Base-by-base conservation (phyloP, 345 rosid genomes). In the Gossypium bickii region DNA sequence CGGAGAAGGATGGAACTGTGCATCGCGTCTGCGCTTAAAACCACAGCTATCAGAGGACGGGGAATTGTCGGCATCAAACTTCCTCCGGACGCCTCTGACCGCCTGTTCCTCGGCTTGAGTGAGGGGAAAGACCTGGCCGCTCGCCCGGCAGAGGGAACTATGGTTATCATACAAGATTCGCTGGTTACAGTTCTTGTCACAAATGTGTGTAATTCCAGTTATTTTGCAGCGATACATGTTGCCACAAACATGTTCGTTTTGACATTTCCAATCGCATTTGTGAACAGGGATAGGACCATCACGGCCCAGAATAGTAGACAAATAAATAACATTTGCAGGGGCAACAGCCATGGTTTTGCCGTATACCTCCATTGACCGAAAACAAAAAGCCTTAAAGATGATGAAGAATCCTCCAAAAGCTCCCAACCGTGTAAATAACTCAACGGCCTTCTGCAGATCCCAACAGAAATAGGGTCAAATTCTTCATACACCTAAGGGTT, bases 171-270 rank as follows among this genome's bases (percentile, higher is more conserved):
- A 95, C 85, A 95, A 80, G 81, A 95, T 95, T 83, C 98, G 62
- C 96, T 93, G 99, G 87, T 95, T 80, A 86, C 99, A 95, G 79
- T 95, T 93, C 94, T 93, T 93, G 97, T 95, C 99, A 80, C 99
- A 95, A 83, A 95, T 91, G 85, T 95, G 98, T 70, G 97, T 91
- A 53, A 91, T 81, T 17, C 93, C 96, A 27, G 98, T 95, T 84
- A 93, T 85, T 85, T 90, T 93, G 90, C 99, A 91, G 80, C 85
- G 90, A 79, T 86, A 91, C 93, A 95, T 90, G 84, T 95, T 95
- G 76, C 96, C 99, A 71, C 91, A 87, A 11, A 93, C 87, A 78
- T 79, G 92, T 17, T 95, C 99, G 75, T 91, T 95, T 79, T 87
- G 82, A 80, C 99, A 95, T 84, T 95, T 93, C 93, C 96, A 86